These are phyloP conservation scores for Thermothelomyces thermophilus DNA, from an alignment of 2,329 filamentous ascomycete genomes.

Conservation along the genomic window DNA sequence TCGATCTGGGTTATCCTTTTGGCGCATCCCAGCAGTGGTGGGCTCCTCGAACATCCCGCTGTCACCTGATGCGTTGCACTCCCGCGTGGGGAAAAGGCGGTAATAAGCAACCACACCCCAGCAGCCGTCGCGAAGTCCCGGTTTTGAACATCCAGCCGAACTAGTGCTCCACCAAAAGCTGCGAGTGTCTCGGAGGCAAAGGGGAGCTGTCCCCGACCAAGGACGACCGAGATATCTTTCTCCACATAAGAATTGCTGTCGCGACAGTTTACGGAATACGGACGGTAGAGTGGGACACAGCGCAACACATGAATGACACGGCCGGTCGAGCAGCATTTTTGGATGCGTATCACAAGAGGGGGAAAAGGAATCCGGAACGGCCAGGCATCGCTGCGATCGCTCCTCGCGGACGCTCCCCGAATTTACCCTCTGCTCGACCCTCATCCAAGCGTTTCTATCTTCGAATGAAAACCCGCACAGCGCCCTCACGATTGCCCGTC, in stretches of 20 bases:
- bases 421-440: not conserved
- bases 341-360: slow-evolving; percentile 7
- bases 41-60: not conserved
- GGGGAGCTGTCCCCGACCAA: not conserved
- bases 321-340: not conserved
- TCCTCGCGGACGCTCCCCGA: not conserved
- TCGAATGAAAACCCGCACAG: not conserved
- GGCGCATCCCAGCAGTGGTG: not conserved
- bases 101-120: not conserved
- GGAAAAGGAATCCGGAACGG: not conserved
- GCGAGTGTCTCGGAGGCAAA: not conserved
- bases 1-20: not conserved
- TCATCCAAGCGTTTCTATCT: not conserved
- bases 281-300: not conserved
- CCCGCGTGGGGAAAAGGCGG: slow-evolving; percentile 11
- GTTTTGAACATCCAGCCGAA: not conserved
- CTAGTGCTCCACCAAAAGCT: not conserved
- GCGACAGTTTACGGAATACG: not conserved
- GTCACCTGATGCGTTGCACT: slow-evolving; percentile 10
- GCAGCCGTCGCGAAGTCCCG: not conserved
- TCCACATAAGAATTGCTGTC: not conserved
- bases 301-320: slow-evolving; percentile 8
- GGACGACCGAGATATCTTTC: not conserved
- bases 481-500: slow-evolving; percentile 6
- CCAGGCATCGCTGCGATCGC: not conserved